Evolutionary conservation across 345 rosid species (phyloP).

Genomic region (Lumnitzera littorea): DNA sequence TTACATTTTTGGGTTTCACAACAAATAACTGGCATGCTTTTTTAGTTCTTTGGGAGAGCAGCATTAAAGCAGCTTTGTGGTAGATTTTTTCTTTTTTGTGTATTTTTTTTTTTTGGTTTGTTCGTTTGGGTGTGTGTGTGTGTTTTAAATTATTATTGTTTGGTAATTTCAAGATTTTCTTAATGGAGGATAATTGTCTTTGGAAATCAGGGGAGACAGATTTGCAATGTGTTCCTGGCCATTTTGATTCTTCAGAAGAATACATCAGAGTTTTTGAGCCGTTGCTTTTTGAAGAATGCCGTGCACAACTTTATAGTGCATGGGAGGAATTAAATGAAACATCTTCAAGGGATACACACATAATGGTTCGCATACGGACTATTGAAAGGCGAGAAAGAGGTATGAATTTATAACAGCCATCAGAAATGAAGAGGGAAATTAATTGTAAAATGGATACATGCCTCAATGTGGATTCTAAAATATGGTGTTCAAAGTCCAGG

Average conservation of each 20-base stretch:
- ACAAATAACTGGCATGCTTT: no score
- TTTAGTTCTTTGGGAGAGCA: no score
- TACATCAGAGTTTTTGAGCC: conserved; percentile 96
- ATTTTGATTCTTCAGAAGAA: conserved; percentile 84
- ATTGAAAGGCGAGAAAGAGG: conserved; percentile 98
- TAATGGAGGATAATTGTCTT: conserved; percentile 7
- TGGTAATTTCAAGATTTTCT: conserved; percentile 2
- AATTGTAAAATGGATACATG: no score
- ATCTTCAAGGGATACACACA: conserved; percentile 44
- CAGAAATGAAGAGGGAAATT: no score
- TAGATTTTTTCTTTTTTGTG: no score
- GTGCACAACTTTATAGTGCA: conserved; percentile 90
- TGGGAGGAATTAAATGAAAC: conserved; percentile 92
- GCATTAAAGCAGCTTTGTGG: no score
- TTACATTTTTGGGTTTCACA: no score
- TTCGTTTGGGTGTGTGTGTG: no score
- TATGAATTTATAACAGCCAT: conserved; percentile 14
- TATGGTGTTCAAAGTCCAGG: no score
- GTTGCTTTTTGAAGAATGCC: conserved; percentile 97
- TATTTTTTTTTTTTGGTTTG: no score
- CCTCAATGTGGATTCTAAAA: no score
- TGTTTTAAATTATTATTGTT: not conserved
- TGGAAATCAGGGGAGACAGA: conserved; percentile 73
- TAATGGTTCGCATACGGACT: conserved; percentile 70
- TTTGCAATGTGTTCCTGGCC: conserved; percentile 84